Conservation (phyloP, 495 filamentous ascomycete species). For the Trichoderma virens region DNA sequence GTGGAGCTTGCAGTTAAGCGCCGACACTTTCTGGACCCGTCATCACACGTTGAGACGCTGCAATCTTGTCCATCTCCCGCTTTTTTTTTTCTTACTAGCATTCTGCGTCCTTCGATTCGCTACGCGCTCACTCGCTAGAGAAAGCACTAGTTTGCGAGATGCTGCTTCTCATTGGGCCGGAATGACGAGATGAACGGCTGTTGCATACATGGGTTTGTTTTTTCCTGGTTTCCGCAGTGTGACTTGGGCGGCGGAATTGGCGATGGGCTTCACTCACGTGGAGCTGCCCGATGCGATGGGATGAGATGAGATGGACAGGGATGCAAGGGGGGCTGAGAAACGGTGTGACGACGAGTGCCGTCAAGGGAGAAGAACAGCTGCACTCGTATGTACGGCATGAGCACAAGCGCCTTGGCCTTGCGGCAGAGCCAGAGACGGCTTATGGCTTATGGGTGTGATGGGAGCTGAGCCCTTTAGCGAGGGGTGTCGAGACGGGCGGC, state of each 20-base stretch:
- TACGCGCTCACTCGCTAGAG: not conserved
- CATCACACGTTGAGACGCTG: constrained; percentile 4
- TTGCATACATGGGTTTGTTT: no score
- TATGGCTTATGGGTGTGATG: not conserved
- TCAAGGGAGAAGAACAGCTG: no score
- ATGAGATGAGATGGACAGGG: not conserved
- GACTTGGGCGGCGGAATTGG: not conserved
- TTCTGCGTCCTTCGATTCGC: not conserved
- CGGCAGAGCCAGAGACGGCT: not conserved
- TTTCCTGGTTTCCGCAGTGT: not conserved
- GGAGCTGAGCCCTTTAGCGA: not conserved
- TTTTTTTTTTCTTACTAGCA: not conserved
- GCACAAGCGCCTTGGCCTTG: no score
- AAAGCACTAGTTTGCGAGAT: constrained; percentile 3
- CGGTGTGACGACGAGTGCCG: constrained; percentile 2
- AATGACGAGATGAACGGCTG: not conserved
- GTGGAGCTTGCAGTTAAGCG: not conserved
- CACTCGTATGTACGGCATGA: no score
- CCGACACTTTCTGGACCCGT: not conserved
- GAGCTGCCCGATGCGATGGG: not conserved
- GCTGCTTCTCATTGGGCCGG: not conserved
- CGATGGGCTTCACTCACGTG: not conserved
- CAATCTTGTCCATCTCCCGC: not conserved
- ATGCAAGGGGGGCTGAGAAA: not conserved
- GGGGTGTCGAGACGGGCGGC: not conserved